These are phyloP conservation scores for Cercis canadensis DNA, from an alignment of 306 rosid species.

Conservation along the genomic window DNA sequence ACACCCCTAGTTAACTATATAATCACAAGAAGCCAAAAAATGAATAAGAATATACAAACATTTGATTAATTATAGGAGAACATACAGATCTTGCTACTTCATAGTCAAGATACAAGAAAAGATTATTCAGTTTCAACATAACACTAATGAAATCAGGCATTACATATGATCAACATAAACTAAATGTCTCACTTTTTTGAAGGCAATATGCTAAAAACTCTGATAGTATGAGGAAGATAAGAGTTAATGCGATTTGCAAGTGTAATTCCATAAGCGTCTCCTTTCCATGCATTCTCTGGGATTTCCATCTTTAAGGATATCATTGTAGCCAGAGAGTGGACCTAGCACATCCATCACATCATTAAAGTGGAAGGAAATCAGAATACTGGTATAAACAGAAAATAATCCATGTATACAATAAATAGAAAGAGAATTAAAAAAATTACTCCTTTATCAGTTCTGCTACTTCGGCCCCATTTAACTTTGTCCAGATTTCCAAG, in stretches of 20 bases:
- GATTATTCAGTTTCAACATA: background rate
- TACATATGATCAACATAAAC: slow-evolving; percentile 24
- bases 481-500: slow-evolving; percentile 79
- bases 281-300: slow-evolving; percentile 80
- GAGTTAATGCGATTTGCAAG: slow-evolving; percentile 71
- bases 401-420: slow-evolving; percentile 9
- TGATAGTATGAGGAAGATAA: slow-evolving; percentile 72
- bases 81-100: background rate
- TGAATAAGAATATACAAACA: background rate
- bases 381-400: background rate
- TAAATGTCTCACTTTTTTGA: slow-evolving; percentile 66
- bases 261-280: slow-evolving; percentile 65
- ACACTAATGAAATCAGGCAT: slow-evolving; percentile 10
- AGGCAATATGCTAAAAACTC: slow-evolving; percentile 81
- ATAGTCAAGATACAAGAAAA: slow-evolving; percentile 7
- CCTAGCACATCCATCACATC: slow-evolving; percentile 49
- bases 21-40: background rate
- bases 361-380: slow-evolving; percentile 27
- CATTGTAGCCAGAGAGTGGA: slow-evolving; percentile 82
- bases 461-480: slow-evolving; percentile 91
- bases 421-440: slow-evolving; percentile 28
- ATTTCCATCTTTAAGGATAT: slow-evolving; percentile 95
- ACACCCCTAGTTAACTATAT: slow-evolving; percentile 10
- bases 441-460: slow-evolving; percentile 95
- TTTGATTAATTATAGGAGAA: slow-evolving; percentile 12